Conservation (phyloP, 345 rosid genomes). For the Brassica nigra region DNA sequence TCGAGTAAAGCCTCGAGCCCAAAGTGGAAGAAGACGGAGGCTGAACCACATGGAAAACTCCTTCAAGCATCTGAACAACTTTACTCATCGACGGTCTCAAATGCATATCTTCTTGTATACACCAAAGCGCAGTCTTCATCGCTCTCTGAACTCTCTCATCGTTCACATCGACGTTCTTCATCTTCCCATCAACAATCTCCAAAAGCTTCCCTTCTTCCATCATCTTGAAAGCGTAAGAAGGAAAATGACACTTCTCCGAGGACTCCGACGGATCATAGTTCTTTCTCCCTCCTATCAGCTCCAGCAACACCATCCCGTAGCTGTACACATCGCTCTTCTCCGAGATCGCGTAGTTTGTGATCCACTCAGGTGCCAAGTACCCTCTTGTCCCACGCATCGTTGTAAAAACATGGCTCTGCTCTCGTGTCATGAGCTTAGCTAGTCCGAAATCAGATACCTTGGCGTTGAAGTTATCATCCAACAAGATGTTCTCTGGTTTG, state of each 20-base stretch:
- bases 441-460: constrained; percentile 95
- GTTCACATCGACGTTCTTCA: constrained; percentile 44
- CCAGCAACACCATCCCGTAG: constrained; percentile 84
- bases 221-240: constrained; percentile 87
- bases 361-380: constrained; percentile 93
- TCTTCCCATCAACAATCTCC: constrained; percentile 65
- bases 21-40: constrained; percentile 70
- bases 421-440: constrained; percentile 89
- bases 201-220: constrained; percentile 79
- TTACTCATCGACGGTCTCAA: constrained; percentile 82
- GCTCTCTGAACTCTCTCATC: constrained; percentile 59
- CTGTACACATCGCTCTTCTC: constrained; percentile 96
- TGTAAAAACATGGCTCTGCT: constrained; percentile 91
- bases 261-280: constrained; percentile 60
- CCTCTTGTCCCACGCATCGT: constrained; percentile 93
- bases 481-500: constrained; percentile 88
- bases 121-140: constrained; percentile 86
- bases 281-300: constrained; percentile 85
- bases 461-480: constrained; percentile 73
- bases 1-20: constrained; percentile 61
- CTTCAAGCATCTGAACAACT: constrained; percentile 97
- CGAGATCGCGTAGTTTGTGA: constrained; percentile 87
- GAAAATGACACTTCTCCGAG: constrained; percentile 81
- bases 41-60: constrained; percentile 56
- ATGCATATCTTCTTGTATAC: constrained; percentile 87